A percentile compares a stretch with the other conserved stretches of the same genome.
phyloP scores from a whole-genome alignment of 2,329 filamentous ascomycete genomes.

The Exserohilum rostratum region DNA sequence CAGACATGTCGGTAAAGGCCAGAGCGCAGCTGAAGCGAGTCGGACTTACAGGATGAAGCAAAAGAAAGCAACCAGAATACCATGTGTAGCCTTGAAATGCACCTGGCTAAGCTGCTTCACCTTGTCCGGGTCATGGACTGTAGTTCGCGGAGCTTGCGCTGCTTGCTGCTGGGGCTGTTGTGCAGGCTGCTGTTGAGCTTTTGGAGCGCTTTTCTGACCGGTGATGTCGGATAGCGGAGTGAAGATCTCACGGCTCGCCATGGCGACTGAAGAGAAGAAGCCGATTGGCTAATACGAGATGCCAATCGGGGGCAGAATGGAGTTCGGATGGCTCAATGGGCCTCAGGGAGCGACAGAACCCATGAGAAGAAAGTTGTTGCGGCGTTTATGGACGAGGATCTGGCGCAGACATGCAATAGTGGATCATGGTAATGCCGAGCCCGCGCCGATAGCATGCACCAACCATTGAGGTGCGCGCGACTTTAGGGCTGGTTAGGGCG shows the following conservation, averaged over 20 bases:
- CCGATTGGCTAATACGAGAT: slow-evolving; percentile 1
- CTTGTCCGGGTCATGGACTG: slow-evolving; percentile 23
- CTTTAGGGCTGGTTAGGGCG: neutral
- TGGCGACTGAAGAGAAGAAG: slow-evolving; percentile 20
- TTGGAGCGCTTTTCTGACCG: slow-evolving; percentile 41
- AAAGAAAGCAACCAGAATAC: slow-evolving; percentile 68
- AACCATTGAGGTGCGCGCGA: slow-evolving; percentile 22
- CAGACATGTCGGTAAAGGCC: slow-evolving; percentile 2
- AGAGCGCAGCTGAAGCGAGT: neutral
- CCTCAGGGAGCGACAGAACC: slow-evolving; percentile 29
- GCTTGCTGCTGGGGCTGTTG: slow-evolving; percentile 29
- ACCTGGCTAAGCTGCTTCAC: slow-evolving; percentile 53
- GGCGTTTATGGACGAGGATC: slow-evolving; percentile 15
- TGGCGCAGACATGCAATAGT: slow-evolving; percentile 14
- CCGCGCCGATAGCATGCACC: slow-evolving; percentile 22
- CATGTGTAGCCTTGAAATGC: slow-evolving; percentile 61
- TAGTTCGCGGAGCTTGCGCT: slow-evolving; percentile 9
- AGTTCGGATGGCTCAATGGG: slow-evolving; percentile 8
- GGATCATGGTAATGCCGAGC: slow-evolving; percentile 31
- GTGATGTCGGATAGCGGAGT: slow-evolving; percentile 48
- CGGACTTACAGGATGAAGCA: slow-evolving; percentile 64
- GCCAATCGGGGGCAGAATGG: slow-evolving; percentile 1
- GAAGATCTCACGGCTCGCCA: slow-evolving; percentile 47
- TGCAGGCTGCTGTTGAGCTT: slow-evolving; percentile 20
- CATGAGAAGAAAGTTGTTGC: slow-evolving; percentile 20